phyloP scores from a whole-genome alignment of 1,284 basidiomycete genomes.

The Pascua sp. region DNA sequence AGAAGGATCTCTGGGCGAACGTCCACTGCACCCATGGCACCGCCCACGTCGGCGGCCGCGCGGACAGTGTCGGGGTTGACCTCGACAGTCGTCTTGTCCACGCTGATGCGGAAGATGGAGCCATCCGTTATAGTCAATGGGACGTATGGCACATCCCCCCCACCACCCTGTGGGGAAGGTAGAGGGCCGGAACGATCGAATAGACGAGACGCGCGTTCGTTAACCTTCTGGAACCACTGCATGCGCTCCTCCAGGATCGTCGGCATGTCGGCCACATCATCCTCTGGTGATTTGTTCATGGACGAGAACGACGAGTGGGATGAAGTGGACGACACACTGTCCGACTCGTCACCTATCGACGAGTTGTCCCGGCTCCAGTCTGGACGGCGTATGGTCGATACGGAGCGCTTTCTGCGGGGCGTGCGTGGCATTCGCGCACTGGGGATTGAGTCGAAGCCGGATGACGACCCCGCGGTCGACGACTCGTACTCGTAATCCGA shows the following conservation, averaged over 20 bases:
- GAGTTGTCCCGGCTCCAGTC: slow-evolving; percentile 1
- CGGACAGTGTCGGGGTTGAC: slow-evolving; percentile 10
- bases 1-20: slow-evolving; percentile 6
- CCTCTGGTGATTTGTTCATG: neutral
- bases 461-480: neutral
- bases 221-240: slow-evolving; percentile 8
- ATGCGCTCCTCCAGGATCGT: slow-evolving; percentile 10
- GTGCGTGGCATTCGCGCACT: neutral
- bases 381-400: too few species aligned
- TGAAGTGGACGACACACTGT: slow-evolving; percentile 12
- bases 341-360: slow-evolving; percentile 28
- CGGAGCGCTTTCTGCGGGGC: too few species aligned
- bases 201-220: slow-evolving; percentile 6
- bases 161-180: neutral
- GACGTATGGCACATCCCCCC: neutral
- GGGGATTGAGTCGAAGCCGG: neutral
- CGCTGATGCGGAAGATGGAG: slow-evolving; percentile 7
- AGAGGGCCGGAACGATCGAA: neutral
- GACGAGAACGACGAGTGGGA: slow-evolving; percentile 3
- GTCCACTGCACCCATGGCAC: neutral
- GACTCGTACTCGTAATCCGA: neutral
- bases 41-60: slow-evolving; percentile 2
- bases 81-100: slow-evolving; percentile 11
- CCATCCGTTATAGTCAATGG: slow-evolving; percentile 13
- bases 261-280: slow-evolving; percentile 4